These are phyloP conservation scores for Athelia sp. DNA, from an alignment of 1,284 basidiomycete genomes.

Conservation along the genomic window DNA sequence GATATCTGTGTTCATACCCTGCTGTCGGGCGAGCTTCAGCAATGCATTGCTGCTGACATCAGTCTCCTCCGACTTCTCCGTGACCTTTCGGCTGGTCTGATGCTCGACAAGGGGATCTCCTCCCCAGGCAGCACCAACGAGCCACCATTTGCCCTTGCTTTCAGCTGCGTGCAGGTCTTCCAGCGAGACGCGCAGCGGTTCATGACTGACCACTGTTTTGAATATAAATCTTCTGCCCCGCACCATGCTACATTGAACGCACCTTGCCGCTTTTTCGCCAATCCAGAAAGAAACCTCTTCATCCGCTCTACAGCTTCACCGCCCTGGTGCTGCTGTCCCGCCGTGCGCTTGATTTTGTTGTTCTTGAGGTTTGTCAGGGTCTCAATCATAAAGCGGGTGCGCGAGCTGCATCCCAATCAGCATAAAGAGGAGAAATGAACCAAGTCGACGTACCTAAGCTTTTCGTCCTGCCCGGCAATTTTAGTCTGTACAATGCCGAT, in stretches of 20 bases:
- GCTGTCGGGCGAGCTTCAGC: conserved; percentile 78
- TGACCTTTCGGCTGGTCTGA: conserved; percentile 30
- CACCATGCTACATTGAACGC: conserved; percentile 13
- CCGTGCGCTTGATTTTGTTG: conserved; percentile 74
- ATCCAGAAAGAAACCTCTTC: conserved; percentile 76
- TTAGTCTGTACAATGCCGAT: conserved; percentile 80
- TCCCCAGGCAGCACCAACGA: conserved; percentile 94
- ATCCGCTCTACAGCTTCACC: conserved; percentile 75
- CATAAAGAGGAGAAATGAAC: not conserved
- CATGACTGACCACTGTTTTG: conserved; percentile 72
- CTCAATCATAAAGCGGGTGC: conserved; percentile 91
- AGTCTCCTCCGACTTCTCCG: conserved; percentile 20
- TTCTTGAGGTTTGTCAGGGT: conserved; percentile 87
- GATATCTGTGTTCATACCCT: conserved; percentile 99
- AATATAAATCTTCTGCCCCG: no score
- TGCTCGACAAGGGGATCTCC: conserved; percentile 84
- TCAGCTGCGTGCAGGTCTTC: conserved; percentile 84
- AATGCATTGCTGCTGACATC: conserved; percentile 46
- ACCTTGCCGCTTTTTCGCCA: conserved; percentile 79
- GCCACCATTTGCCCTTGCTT: conserved; percentile 96
- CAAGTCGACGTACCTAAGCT: conserved; percentile 47
- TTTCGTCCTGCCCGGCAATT: conserved; percentile 49
- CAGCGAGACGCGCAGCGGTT: conserved; percentile 80
- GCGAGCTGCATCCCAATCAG: conserved; percentile 50
- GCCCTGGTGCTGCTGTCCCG: conserved; percentile 52